Evolutionary conservation across 2,329 filamentous ascomycete genomes (phyloP).

Genomic region (Periconia macrospinosa): DNA sequence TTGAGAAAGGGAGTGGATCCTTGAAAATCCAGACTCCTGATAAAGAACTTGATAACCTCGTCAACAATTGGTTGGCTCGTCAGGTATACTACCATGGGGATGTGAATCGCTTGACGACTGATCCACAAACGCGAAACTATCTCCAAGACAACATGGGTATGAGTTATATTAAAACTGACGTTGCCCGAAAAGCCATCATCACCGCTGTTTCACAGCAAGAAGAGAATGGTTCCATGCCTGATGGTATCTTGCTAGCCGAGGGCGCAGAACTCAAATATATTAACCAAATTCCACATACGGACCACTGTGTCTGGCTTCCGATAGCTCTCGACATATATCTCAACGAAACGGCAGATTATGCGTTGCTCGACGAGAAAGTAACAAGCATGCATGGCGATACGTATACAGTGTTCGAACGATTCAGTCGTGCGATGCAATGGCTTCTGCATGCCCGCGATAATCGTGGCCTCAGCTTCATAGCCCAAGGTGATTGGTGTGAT

Average conservation of each 20-base stretch:
- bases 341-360: slow-evolving; percentile 58
- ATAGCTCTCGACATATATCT: slow-evolving; percentile 59
- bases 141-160: slow-evolving; percentile 65
- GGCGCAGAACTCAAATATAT: slow-evolving; percentile 63
- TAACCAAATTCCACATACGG: slow-evolving; percentile 63
- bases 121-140: slow-evolving; percentile 63
- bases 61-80: slow-evolving; percentile 62
- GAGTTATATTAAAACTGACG: slow-evolving; percentile 57
- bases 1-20: slow-evolving; percentile 54
- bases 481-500: slow-evolving; percentile 63
- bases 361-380: slow-evolving; percentile 50
- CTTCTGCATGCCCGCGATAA: slow-evolving; percentile 55
- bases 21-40: slow-evolving; percentile 59
- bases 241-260: slow-evolving; percentile 57
- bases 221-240: slow-evolving; percentile 59
- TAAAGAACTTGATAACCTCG: slow-evolving; percentile 58
- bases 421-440: slow-evolving; percentile 62
- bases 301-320: slow-evolving; percentile 62
- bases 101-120: slow-evolving; percentile 61
- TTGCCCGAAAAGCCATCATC: slow-evolving; percentile 54
- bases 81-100: slow-evolving; percentile 63
- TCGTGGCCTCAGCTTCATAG: slow-evolving; percentile 60
- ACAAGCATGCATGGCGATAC: slow-evolving; percentile 47
- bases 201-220: slow-evolving; percentile 58
- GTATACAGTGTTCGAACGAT: slow-evolving; percentile 57